Conservation (phyloP, 345 rosid species). For the Acer campestre region DNA sequence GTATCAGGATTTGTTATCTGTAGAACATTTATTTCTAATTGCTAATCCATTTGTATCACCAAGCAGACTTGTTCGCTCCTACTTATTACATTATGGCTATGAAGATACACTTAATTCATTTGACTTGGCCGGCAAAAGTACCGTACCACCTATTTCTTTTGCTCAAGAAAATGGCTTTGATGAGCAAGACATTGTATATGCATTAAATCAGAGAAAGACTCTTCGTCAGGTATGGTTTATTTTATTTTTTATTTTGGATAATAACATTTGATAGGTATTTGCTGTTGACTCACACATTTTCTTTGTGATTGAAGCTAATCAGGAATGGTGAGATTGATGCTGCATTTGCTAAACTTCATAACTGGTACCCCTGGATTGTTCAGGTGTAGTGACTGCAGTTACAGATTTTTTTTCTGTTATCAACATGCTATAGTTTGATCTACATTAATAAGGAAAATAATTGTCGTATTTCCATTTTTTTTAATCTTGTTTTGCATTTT, state of each 20-base stretch:
- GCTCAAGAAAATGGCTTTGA: conserved; percentile 67
- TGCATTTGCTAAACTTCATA: conserved; percentile 62
- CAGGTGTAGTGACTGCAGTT: conserved; percentile 50
- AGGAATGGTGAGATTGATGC: conserved; percentile 81
- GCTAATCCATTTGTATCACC: conserved; percentile 16
- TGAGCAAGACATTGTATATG: conserved; percentile 63
- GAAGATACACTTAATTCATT: conserved; percentile 91
- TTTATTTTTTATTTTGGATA: not conserved
- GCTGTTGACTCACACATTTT: conserved; percentile 26
- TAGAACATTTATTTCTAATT: not conserved
- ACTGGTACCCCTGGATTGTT: conserved; percentile 82
- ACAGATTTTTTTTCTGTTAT: not conserved
- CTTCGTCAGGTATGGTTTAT: conserved; percentile 72
- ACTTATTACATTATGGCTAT: conserved; percentile 89
- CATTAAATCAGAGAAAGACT: conserved; percentile 70
- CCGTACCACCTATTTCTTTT: conserved; percentile 64
- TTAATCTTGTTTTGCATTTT: not conserved
- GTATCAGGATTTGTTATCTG: not conserved
- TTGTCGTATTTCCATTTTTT: not conserved
- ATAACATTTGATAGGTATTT: not conserved
- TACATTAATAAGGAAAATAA: conserved; percentile 2
- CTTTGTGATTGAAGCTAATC: conserved; percentile 58
- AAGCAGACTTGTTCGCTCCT: conserved; percentile 84
- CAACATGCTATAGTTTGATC: conserved; percentile 6
- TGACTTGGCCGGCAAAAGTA: conserved; percentile 72